Percentiles rank a stretch among this genome's conserved stretches.
These are phyloP conservation scores for Guillardia theta DNA, from an alignment of 78 protist genomes.

Conservation along the genomic window DNA sequence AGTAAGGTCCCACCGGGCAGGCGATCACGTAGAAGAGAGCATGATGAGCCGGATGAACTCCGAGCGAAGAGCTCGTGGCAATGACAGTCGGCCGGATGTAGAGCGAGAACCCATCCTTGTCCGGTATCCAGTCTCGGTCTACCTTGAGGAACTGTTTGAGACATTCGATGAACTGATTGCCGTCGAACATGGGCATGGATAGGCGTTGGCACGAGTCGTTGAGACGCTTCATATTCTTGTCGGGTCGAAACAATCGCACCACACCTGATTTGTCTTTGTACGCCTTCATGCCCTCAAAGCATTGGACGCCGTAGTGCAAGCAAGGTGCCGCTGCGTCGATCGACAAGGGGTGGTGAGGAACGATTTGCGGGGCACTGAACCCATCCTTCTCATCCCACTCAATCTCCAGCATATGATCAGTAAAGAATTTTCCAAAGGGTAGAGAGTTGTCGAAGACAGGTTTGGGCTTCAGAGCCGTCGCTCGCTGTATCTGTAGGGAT, in stretches of 20 bases:
- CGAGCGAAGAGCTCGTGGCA: conserved; percentile 79
- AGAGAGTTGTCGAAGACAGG: background rate
- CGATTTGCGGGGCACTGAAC: conserved; percentile 71
- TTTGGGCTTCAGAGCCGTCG: background rate
- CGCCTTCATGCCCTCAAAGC: conserved; percentile 98
- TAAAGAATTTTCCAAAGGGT: conserved; percentile 81
- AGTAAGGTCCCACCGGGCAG: conserved; percentile 98
- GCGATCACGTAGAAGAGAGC: conserved; percentile 72
- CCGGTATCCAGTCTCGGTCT: conserved; percentile 92
- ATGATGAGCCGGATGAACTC: conserved; percentile 63
- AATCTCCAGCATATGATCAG: conserved; percentile 90
- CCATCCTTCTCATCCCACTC: conserved; percentile 91
- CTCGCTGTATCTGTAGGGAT: background rate
- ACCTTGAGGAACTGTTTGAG: conserved; percentile 78
- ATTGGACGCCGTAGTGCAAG: conserved; percentile 92
- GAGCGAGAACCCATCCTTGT: conserved; percentile 85
- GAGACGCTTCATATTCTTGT: conserved; percentile 87
- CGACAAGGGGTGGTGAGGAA: conserved; percentile 76
- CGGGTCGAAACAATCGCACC: conserved; percentile 88
- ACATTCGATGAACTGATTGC: conserved; percentile 65
- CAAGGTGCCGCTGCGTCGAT: conserved; percentile 81
- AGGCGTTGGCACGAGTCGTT: conserved; percentile 51
- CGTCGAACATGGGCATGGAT: background rate
- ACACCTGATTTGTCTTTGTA: conserved; percentile 59
- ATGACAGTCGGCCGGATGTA: conserved; percentile 96